Evolutionary conservation across 2,329 filamentous ascomycete species (phyloP).

Genomic region (Arthrobotrys iridis): DNA sequence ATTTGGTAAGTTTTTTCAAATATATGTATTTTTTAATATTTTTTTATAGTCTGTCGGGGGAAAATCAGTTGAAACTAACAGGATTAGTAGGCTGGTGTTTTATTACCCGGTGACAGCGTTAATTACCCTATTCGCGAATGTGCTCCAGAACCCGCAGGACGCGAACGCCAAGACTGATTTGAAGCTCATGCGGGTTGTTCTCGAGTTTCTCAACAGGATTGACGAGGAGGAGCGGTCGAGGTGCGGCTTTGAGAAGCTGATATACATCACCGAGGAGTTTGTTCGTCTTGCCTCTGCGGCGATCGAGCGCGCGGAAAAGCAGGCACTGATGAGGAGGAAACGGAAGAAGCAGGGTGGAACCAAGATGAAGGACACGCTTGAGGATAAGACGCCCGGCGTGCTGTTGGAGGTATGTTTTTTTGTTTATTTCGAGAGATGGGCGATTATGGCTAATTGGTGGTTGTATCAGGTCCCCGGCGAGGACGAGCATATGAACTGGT

Average conservation of each 20-base stretch:
- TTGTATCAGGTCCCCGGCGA: constrained; percentile 32
- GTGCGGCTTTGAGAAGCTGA: constrained; percentile 75
- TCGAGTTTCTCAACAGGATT: constrained; percentile 88
- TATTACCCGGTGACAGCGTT: constrained; percentile 97
- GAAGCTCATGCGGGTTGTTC: constrained; percentile 89
- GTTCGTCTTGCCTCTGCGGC: constrained; percentile 91
- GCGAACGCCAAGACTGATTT: constrained; percentile 87
- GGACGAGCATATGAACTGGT: constrained; percentile 49
- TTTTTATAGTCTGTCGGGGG: neutral
- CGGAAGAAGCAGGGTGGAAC: constrained; percentile 69
- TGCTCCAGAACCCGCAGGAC: constrained; percentile 93
- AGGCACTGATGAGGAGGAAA: constrained; percentile 81
- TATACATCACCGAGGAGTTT: constrained; percentile 94
- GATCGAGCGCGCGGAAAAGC: constrained; percentile 89
- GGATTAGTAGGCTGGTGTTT: constrained; percentile 75
- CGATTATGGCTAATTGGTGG: neutral
- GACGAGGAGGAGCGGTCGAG: constrained; percentile 78
- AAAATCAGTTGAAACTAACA: constrained; percentile 45
- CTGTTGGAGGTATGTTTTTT: constrained; percentile 27
- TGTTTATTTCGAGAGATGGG: neutral
- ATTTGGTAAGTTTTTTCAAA: constrained; percentile 85
- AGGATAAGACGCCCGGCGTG: constrained; percentile 11
- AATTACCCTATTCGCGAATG: constrained; percentile 94
- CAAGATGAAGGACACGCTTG: constrained; percentile 28
- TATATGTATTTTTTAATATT: neutral